These are phyloP conservation scores for Conringia planisiliqua DNA, from an alignment of 345 rosid genomes.

Conservation along the genomic window DNA sequence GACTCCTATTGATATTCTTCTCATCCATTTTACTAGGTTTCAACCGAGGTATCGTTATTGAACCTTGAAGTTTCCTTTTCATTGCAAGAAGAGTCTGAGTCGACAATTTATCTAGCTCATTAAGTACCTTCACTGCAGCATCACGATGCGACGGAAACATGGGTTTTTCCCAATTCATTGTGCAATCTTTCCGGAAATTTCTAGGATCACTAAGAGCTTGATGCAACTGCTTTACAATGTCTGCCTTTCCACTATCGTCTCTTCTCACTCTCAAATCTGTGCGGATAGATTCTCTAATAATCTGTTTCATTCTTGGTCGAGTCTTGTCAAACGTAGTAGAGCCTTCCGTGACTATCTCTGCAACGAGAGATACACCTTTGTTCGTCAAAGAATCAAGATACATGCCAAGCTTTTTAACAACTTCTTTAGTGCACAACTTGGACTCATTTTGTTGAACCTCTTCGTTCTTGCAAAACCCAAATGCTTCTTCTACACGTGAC, in stretches of 20 bases:
- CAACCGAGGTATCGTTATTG: constrained; percentile 38
- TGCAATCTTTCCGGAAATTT: constrained; percentile 42
- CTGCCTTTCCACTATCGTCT: constrained; percentile 16
- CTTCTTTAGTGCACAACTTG: constrained; percentile 27
- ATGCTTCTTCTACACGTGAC: constrained; percentile 55
- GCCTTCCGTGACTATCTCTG: constrained; percentile 47
- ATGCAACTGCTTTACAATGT: constrained; percentile 38
- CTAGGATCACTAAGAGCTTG: constrained; percentile 45
- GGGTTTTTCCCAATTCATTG: constrained; percentile 24
- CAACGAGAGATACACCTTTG: constrained; percentile 58
- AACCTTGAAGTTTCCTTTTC: constrained; percentile 63
- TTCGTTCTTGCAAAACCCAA: constrained; percentile 42
- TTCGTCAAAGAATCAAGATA: constrained; percentile 55
- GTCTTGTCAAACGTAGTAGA: constrained; percentile 50
- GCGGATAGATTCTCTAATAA: constrained; percentile 43
- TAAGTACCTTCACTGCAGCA: constrained; percentile 45
- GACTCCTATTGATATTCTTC: neutral
- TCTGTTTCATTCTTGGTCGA: constrained; percentile 50
- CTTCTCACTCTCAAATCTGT: constrained; percentile 23
- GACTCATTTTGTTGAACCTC: constrained; percentile 20
- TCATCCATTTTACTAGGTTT: neutral
- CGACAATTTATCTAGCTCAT: constrained; percentile 54
- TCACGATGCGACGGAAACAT: constrained; percentile 38
- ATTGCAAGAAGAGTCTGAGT: constrained; percentile 53
- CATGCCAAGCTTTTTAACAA: constrained; percentile 37